phyloP scores from a whole-genome alignment of 106 monocot genomes.

The Acanthochlamys bracteata region DNA sequence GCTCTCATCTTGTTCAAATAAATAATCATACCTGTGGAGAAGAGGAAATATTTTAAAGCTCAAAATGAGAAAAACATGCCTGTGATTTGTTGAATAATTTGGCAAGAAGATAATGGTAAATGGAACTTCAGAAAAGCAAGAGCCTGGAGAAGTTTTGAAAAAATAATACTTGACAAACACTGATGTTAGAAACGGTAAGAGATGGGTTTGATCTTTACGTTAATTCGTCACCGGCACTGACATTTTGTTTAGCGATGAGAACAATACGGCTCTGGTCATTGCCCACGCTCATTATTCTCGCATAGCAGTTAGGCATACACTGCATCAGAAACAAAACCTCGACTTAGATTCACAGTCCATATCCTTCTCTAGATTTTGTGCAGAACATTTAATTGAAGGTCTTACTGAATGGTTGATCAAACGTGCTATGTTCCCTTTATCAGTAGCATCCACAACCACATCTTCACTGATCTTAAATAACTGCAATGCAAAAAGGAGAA shows the following conservation, averaged over 20 bases:
- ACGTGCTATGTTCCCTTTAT: constrained; percentile 22
- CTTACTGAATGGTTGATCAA: constrained; percentile 29
- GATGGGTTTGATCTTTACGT: constrained; percentile 17
- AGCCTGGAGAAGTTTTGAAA: not conserved
- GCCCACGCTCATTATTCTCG: constrained; percentile 44
- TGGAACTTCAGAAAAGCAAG: not conserved
- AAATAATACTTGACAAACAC: not conserved
- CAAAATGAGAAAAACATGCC: not conserved
- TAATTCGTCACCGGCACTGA: constrained; percentile 37
- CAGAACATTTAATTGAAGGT: not conserved
- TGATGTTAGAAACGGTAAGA: not conserved
- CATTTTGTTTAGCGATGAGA: constrained; percentile 40
- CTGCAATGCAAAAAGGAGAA: constrained; percentile 1
- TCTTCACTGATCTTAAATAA: constrained; percentile 24
- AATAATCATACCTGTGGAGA: constrained; percentile 36
- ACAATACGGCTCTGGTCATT: constrained; percentile 33
- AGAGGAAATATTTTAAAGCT: not conserved
- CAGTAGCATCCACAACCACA: constrained; percentile 20
- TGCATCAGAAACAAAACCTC: constrained; percentile 5
- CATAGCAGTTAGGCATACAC: constrained; percentile 46
- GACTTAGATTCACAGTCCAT: not conserved
- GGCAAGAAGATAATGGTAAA: not conserved
- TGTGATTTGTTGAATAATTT: not conserved
- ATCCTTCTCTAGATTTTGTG: not conserved
- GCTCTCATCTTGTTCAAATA: constrained; percentile 42